These are phyloP conservation scores for Claviceps lovelessii DNA, from an alignment of 2,329 filamentous ascomycete species.

Conservation along the genomic window DNA sequence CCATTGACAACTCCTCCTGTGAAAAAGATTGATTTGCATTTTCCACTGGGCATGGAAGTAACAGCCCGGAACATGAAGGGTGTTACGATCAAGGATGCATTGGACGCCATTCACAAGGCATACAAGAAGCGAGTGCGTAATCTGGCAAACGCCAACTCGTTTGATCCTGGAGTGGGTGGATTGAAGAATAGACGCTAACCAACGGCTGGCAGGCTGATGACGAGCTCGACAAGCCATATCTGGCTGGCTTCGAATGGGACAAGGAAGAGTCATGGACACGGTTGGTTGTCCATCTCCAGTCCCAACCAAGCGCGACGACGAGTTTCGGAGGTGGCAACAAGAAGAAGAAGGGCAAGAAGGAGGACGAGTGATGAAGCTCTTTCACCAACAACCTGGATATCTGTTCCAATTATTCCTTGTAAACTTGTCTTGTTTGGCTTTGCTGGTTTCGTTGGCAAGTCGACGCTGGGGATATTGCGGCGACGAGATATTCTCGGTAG, in stretches of 20 bases:
- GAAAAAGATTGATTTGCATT: conserved; percentile 89
- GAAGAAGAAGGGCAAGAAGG: conserved; percentile 62
- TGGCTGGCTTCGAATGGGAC: conserved; percentile 94
- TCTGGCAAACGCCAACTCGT: neutral
- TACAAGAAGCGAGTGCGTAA: conserved; percentile 83
- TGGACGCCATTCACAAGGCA: conserved; percentile 90
- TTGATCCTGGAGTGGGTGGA: too few relatives aligned
- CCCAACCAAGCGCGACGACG: conserved; percentile 42
- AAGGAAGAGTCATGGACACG: conserved; percentile 81
- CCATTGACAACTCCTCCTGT: conserved; percentile 66
- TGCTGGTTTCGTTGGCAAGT: conserved; percentile 26
- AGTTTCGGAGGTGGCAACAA: conserved; percentile 30
- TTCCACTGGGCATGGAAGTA: conserved; percentile 75
- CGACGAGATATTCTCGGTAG: conserved; percentile 25
- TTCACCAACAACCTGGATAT: conserved; percentile 15
- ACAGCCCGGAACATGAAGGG: conserved; percentile 84
- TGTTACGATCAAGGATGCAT: conserved; percentile 90
- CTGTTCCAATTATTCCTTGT: conserved; percentile 27
- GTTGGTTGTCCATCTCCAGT: conserved; percentile 74
- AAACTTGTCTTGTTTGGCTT: conserved; percentile 22
- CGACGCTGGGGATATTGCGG: conserved; percentile 28
- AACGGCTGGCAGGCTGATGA: conserved; percentile 58
- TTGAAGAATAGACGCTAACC: neutral
- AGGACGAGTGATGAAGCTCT: conserved; percentile 29
- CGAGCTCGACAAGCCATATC: conserved; percentile 73